Percentiles rank a stretch among this genome's conserved stretches.
Evolutionary conservation across 2,329 filamentous ascomycete genomes (phyloP).

Genomic region (Penicillium corylophilum): DNA sequence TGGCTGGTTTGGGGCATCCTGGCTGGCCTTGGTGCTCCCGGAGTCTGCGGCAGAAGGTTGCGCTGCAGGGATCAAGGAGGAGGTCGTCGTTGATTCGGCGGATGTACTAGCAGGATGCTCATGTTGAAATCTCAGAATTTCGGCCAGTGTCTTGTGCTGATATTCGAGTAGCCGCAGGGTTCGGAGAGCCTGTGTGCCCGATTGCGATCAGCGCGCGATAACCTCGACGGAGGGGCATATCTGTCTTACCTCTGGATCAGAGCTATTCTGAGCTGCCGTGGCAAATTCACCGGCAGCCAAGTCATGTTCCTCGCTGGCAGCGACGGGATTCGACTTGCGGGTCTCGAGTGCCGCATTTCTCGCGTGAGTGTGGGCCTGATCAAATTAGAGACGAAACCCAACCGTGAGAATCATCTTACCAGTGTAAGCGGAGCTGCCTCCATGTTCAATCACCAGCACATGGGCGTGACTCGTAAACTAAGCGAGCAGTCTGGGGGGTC

Average conservation of each 20-base stretch:
- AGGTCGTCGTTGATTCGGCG: slow-evolving; percentile 12
- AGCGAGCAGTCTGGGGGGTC: background rate
- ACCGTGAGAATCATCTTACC: slow-evolving; percentile 39
- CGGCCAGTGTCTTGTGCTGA: slow-evolving; percentile 80
- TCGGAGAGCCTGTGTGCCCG: slow-evolving; percentile 68
- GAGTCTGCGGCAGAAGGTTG: slow-evolving; percentile 20
- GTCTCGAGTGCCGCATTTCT: slow-evolving; percentile 76
- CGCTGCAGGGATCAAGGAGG: slow-evolving; percentile 11
- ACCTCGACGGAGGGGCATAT: background rate
- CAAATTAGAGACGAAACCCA: slow-evolving; percentile 8
- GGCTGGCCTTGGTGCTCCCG: slow-evolving; percentile 24
- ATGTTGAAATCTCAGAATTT: slow-evolving; percentile 71
- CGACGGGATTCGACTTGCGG: slow-evolving; percentile 66
- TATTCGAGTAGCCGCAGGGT: slow-evolving; percentile 82
- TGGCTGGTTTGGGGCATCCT: slow-evolving; percentile 37
- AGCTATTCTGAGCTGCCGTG: slow-evolving; percentile 71
- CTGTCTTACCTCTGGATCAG: slow-evolving; percentile 55
- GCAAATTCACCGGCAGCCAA: slow-evolving; percentile 86
- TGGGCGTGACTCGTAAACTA: background rate
- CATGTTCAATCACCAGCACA: slow-evolving; percentile 48
- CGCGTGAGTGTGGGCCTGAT: slow-evolving; percentile 82
- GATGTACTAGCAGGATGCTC: slow-evolving; percentile 45
- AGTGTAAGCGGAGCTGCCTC: slow-evolving; percentile 68
- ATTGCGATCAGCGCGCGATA: slow-evolving; percentile 6
- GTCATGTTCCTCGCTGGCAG: slow-evolving; percentile 84